These are phyloP conservation scores for Metschnikowia vanudenii DNA, from an alignment of 805 yeast genomes.

Conservation along the genomic window DNA sequence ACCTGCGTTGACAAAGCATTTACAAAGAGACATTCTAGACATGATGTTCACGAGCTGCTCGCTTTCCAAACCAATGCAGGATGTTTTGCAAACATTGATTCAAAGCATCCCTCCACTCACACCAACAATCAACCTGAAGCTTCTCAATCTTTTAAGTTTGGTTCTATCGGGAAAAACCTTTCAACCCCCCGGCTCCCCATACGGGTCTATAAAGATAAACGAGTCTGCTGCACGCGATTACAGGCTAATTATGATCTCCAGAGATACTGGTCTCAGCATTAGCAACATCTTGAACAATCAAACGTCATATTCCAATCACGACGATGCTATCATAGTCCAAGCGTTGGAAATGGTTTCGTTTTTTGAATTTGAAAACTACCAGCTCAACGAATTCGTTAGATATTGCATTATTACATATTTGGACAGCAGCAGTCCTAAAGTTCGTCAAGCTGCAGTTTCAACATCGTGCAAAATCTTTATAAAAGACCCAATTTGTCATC, in stretches of 20 bases:
- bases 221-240: slow-evolving; percentile 70
- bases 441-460: slow-evolving; percentile 79
- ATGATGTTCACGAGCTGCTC: slow-evolving; percentile 75
- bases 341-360: slow-evolving; percentile 74
- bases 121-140: slow-evolving; percentile 64
- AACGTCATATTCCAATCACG: slow-evolving; percentile 34
- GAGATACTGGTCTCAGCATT: slow-evolving; percentile 57
- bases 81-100: slow-evolving; percentile 65
- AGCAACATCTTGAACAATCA: slow-evolving; percentile 32
- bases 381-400: slow-evolving; percentile 84
- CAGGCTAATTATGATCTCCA: slow-evolving; percentile 67
- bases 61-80: slow-evolving; percentile 77
- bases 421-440: slow-evolving; percentile 74
- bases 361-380: slow-evolving; percentile 72
- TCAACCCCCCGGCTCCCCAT: slow-evolving; percentile 84
- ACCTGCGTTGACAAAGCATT: slow-evolving; percentile 85
- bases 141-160: slow-evolving; percentile 67
- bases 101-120: slow-evolving; percentile 78
- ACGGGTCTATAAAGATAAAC: slow-evolving; percentile 57
- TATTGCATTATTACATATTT: slow-evolving; percentile 80
- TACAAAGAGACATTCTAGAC: slow-evolving; percentile 77
- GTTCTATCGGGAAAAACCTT: slow-evolving; percentile 80
- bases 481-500: slow-evolving; percentile 79
- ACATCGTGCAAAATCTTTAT: slow-evolving; percentile 77
- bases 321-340: slow-evolving; percentile 59